These are phyloP conservation scores for Rosellinia necatrix DNA, from an alignment of 2,329 filamentous ascomycete genomes.

Conservation along the genomic window DNA sequence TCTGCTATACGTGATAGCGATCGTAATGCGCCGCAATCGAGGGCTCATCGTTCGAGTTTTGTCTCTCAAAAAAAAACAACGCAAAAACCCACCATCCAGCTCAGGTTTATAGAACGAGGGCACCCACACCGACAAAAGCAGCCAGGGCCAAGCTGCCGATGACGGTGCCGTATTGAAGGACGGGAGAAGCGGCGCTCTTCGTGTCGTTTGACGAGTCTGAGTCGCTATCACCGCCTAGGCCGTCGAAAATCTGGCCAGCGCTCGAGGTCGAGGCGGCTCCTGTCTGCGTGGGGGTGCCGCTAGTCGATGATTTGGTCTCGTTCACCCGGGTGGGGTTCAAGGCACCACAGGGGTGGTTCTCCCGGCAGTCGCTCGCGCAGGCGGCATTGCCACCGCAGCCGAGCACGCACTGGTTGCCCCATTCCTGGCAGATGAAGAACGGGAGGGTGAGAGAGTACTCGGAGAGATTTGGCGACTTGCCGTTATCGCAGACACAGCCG, in stretches of 20 bases:
- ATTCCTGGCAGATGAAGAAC: constrained; percentile 75
- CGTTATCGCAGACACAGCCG: constrained; percentile 72
- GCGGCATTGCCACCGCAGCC: constrained; percentile 58
- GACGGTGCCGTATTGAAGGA: constrained; percentile 23
- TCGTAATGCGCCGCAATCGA: background rate
- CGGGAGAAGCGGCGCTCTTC: constrained; percentile 19
- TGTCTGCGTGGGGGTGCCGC: constrained; percentile 46
- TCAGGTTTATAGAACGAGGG: constrained; percentile 22
- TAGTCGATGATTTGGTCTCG: constrained; percentile 51
- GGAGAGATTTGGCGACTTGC: constrained; percentile 70
- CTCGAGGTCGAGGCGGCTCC: constrained; percentile 41
- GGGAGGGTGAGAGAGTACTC: constrained; percentile 80
- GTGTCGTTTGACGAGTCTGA: constrained; percentile 8
- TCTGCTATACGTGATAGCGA: background rate
- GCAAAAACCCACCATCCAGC: background rate
- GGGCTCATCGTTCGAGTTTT: background rate
- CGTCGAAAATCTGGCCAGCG: constrained; percentile 43
- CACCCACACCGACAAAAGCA: constrained; percentile 22
- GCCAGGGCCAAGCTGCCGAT: constrained; percentile 21
- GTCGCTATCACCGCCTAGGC: constrained; percentile 34
- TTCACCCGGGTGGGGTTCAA: constrained; percentile 65
- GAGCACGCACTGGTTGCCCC: constrained; percentile 69
- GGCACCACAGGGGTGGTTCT: constrained; percentile 75
- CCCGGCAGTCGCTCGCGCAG: constrained; percentile 66
- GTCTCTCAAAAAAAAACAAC: background rate